Evolutionary conservation across 1,284 basidiomycete species (phyloP).

Genomic region (Puccinia hordei): DNA sequence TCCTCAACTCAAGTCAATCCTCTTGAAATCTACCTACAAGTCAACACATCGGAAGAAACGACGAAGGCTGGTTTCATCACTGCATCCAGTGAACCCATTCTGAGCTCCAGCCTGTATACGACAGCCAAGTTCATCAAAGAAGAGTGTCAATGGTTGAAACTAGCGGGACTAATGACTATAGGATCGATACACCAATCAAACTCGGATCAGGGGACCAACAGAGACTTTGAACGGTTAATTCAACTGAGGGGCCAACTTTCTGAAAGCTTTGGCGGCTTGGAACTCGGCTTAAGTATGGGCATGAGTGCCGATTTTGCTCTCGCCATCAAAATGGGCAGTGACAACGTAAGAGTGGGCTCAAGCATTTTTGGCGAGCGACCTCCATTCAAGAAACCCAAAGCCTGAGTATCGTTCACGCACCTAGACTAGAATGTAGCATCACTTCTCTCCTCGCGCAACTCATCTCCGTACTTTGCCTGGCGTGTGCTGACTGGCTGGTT

Average conservation of each 20-base stretch:
- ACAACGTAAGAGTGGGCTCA: slow-evolving; percentile 87
- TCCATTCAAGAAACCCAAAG: slow-evolving; percentile 50
- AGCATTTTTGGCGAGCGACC: slow-evolving; percentile 75
- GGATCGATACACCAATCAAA: slow-evolving; percentile 75
- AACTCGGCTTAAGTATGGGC: slow-evolving; percentile 87
- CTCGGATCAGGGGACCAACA: slow-evolving; percentile 68
- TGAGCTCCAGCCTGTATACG: slow-evolving; percentile 64
- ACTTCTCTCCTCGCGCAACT: too few relatives aligned
- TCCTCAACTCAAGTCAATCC: slow-evolving; percentile 62
- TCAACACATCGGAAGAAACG: slow-evolving; percentile 91
- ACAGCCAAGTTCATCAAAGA: slow-evolving; percentile 74
- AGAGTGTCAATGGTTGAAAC: slow-evolving; percentile 71
- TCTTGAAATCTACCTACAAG: slow-evolving; percentile 80
- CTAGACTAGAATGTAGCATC: too few relatives aligned
- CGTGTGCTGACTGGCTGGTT: too few relatives aligned
- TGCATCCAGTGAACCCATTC: slow-evolving; percentile 53
- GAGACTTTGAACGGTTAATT: slow-evolving; percentile 76
- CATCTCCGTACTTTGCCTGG: too few relatives aligned
- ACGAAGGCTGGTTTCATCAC: slow-evolving; percentile 76
- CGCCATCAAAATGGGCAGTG: slow-evolving; percentile 79
- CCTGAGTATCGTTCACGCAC: background rate
- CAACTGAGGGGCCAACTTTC: slow-evolving; percentile 67
- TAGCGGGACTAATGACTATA: slow-evolving; percentile 95
- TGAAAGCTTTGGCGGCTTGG: slow-evolving; percentile 61
- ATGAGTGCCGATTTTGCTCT: slow-evolving; percentile 95